A percentile compares a stretch with the other conserved stretches of the same genome.
Evolutionary conservation across 2,329 filamentous ascomycete species (phyloP).

Genomic region (Cordyceps pruinosa): DNA sequence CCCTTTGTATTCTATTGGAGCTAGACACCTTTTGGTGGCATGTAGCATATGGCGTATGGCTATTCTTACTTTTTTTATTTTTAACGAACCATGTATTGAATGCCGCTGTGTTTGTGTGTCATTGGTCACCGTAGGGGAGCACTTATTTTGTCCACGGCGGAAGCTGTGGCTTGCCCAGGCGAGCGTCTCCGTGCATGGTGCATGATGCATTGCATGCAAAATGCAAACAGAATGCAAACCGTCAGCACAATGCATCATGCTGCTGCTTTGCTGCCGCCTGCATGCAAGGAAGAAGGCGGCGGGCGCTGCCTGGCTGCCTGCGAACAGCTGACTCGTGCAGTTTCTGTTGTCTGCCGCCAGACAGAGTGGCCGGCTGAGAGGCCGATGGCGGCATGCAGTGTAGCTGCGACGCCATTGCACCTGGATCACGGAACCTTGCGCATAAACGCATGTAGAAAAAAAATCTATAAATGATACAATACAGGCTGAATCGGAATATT

Average conservation of each 20-base stretch:
- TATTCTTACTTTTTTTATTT: background rate
- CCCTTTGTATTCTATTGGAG: constrained; percentile 11
- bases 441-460: background rate
- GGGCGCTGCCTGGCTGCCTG: background rate
- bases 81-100: background rate
- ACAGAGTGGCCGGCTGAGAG: background rate
- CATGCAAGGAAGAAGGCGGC: background rate
- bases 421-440: background rate
- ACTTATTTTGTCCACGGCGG: too few species aligned
- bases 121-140: too few species aligned
- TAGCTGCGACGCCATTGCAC: background rate
- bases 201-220: background rate
- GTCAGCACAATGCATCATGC: background rate
- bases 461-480: too few species aligned
- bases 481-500: too few species aligned
- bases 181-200: too few species aligned
- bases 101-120: too few species aligned
- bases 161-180: background rate
- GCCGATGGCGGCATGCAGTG: background rate
- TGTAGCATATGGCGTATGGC: constrained; percentile 1
- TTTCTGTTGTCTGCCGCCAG: background rate
- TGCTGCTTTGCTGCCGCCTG: background rate
- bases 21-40: constrained; percentile 5
- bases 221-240: background rate
- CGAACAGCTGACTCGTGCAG: constrained; percentile 10